Evolutionary conservation across 106 monocot species (phyloP), one percentile per base, ranked within the genome.

Genomic region (Platanthera guangdongensis): DNA sequence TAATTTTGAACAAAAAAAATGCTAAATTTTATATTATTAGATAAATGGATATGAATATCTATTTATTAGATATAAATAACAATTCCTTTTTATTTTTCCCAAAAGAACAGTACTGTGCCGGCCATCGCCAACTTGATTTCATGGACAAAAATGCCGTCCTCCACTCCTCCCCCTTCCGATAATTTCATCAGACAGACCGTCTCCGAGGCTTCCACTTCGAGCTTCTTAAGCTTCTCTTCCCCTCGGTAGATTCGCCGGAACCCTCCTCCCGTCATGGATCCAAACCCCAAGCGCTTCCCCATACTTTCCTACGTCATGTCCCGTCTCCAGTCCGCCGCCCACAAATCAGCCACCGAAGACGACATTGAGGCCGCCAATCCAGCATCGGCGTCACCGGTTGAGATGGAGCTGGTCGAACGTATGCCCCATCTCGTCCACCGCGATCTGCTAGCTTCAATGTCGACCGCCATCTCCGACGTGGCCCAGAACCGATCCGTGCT

Each of bases 291-390:
- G 15, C 74, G 68, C 52, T 86, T 85, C 81, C 95, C 95, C 32
- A 80, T 95, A 76, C 87, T 95, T 85, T 95, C 95, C 84, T 95
- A 88, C 81, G 95, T 92, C 68, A 77, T 92, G 69, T 80, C 88
- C 19, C 95, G 90, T 71, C 76, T 95, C 74, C 72, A 78, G 63
- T 77, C 57, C 76, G 30, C 52, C 78, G 9, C 49, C 82, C 16
- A 30, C 54, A 45, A 68, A 39, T 30, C 79, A 48, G 8, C 5
- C 74, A 32, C 68, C 68, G 71, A 50, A 50, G 50, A 50, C 82
- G 92, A 95, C 82, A 74, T 92, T 73, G 92, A 93, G 84, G 77
- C 92, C 90, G 30, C 75, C 74, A 49, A 63, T 57, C 68, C 68
- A 7, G 57, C 73, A 51, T 22, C 74, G 71, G 14, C 51, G 5